These are phyloP conservation scores for Closterium sp. DNA, from an alignment of 139 green algal genomes.

Conservation along the genomic window DNA sequence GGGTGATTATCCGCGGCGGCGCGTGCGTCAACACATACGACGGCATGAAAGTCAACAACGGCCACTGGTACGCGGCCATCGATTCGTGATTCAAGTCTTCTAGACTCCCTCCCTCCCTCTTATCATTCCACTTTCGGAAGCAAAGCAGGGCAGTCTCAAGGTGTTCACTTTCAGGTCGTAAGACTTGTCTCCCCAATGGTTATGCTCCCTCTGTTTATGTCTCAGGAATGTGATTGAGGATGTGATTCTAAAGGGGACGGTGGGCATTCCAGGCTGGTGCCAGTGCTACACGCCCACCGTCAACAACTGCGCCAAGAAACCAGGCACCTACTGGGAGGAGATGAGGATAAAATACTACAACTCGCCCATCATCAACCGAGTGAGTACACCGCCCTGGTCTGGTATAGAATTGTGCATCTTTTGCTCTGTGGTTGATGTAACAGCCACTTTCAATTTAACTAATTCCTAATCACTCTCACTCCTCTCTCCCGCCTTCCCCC, in stretches of 20 bases:
- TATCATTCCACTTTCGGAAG: not conserved
- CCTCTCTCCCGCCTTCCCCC: too few relatives aligned
- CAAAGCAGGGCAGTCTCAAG: too few relatives aligned
- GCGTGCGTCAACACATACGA: conserved; percentile 24
- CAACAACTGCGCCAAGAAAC: conserved; percentile 10
- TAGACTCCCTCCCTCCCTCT: too few relatives aligned
- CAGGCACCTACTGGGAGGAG: conserved; percentile 13
- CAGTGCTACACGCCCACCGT: not conserved
- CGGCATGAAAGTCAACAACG: conserved; percentile 24
- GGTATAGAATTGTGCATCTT: not conserved
- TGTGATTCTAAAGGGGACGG: not conserved
- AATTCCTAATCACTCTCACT: too few relatives aligned
- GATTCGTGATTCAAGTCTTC: too few relatives aligned
- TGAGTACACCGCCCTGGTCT: not conserved
- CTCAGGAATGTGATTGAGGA: not conserved
- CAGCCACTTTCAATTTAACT: too few relatives aligned
- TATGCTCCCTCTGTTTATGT: not conserved
- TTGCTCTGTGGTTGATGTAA: not conserved
- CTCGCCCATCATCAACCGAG: not conserved
- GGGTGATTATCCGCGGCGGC: not conserved
- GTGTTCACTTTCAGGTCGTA: too few relatives aligned
- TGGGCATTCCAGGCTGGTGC: not conserved
- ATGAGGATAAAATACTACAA: conserved; percentile 5
- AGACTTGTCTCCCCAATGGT: not conserved
- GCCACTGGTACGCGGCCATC: not conserved